Conservation (phyloP, 1,284 basidiomycete genomes). For the Malassezia nana region DNA sequence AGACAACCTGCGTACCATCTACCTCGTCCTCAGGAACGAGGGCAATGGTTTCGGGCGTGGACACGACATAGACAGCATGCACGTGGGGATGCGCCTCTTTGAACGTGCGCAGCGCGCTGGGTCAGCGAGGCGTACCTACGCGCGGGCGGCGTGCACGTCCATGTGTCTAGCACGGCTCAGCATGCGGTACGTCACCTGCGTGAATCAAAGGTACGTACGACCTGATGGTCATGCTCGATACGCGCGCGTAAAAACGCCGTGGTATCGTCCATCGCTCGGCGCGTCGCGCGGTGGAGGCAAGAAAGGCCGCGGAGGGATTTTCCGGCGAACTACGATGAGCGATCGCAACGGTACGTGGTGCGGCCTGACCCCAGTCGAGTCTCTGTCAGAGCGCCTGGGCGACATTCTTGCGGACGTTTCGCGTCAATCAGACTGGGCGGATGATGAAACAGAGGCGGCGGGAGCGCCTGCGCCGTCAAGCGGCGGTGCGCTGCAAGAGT, state of each 20-base stretch:
- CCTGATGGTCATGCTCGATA: conserved; percentile 29
- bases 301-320: not conserved
- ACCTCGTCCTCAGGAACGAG: not conserved
- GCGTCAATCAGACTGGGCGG: conserved; percentile 3
- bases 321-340: conserved; percentile 8
- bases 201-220: conserved; percentile 8
- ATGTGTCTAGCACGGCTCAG: conserved; percentile 31
- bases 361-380: conserved; percentile 1
- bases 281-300: not conserved
- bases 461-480: not conserved
- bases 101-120: conserved; percentile 19
- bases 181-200: conserved; percentile 28
- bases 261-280: conserved; percentile 17
- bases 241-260: conserved; percentile 24
- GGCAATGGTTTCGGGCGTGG: conserved; percentile 14
- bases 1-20: not conserved
- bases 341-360: conserved; percentile 5
- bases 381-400: conserved; percentile 16
- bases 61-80: conserved; percentile 9
- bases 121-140: not conserved
- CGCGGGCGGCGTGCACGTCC: conserved; percentile 29
- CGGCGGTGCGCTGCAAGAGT: conserved; percentile 16
- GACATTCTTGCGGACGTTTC: conserved; percentile 12
- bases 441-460: conserved; percentile 7
- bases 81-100: conserved; percentile 12